phyloP scores from a whole-genome alignment of 2,329 filamentous ascomycete species.

The Colletotrichum zoysiae region DNA sequence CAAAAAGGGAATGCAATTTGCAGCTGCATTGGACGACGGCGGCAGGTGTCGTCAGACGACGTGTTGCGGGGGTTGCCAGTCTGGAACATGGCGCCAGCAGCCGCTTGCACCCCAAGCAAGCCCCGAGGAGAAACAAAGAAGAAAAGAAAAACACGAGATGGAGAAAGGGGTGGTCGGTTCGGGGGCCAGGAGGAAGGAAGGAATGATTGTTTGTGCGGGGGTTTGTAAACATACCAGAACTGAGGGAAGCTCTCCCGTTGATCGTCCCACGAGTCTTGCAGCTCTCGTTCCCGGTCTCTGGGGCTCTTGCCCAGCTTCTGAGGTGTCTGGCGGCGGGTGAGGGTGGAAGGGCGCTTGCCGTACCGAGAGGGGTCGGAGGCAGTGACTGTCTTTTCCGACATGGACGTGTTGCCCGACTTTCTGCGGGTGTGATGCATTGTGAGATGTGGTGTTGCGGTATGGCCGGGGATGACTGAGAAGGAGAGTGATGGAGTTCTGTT shows the following conservation, averaged over 20 bases:
- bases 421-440: constrained; percentile 69
- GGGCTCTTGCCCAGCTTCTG: constrained; percentile 65
- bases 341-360: constrained; percentile 58
- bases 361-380: constrained; percentile 61
- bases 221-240: constrained; percentile 68
- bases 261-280: constrained; percentile 66
- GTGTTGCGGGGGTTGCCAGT: constrained; percentile 32
- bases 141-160: neutral
- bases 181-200: constrained; percentile 27
- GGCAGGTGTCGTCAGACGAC: constrained; percentile 30
- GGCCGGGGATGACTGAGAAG: constrained; percentile 40
- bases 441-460: constrained; percentile 34
- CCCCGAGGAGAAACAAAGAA: constrained; percentile 12
- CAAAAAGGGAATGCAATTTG: constrained; percentile 43
- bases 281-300: constrained; percentile 64
- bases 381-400: constrained; percentile 65
- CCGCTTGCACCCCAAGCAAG: constrained; percentile 14
- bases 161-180: constrained; percentile 27
- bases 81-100: constrained; percentile 29
- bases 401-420: constrained; percentile 68
- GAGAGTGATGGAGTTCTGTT: constrained; percentile 32
- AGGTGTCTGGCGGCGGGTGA: constrained; percentile 60
- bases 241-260: constrained; percentile 74
- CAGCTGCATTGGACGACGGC: constrained; percentile 32
- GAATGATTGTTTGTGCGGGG: constrained; percentile 18